Base-by-base conservation (phyloP, 495 filamentous ascomycete species). In the Talaromyces ruber region DNA sequence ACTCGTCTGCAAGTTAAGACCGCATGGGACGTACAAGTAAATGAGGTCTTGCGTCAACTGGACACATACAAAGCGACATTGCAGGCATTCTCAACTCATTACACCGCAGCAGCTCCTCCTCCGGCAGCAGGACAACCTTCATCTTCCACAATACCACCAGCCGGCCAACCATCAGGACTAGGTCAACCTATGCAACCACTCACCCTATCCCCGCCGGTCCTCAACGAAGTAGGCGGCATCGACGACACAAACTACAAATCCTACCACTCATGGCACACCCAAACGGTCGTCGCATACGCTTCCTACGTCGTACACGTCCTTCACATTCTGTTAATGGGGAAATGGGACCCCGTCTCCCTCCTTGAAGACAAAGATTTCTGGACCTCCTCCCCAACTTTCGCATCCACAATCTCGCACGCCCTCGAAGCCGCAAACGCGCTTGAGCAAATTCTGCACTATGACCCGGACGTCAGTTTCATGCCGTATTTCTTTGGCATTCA, bases 401-500 rank as follows among this genome's bases (percentile, higher is more conserved):
- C 89, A 61, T 87, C 85, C 16, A 89, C 89, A 25, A 92, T 90
- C 4, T 86, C 87, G 1, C 90, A 93, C 64, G 88, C 89, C 7
- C 83, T 94, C 16, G 85, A 88, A 14, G 90, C 89, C 0, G 89
- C 90, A 1, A 88, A 92, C 71, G 89, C 90, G 18, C 86, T 92
- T 62, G 86, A 84, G 73, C 87, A 91, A 66, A 91, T 94, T 59
- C 81, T 93, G n/a, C 88, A 92, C 62, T 89, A 85, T 67, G 90
- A 94, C 70, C 88, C 90, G 0, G 89, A 91, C 55, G 81, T 92
- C 34, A 90, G 90, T 67, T 92, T 92, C 73, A 94, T 92, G 88
- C 90, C 90, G 5, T 92, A 91, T 76, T 91, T 94, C 71, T 94
- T 92, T 68, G 90, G 90, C 56, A 92, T 94, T 65, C 91, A 92